A percentile compares a stretch with the other conserved stretches of the same genome.
phyloP scores from a whole-genome alignment of 1,139 yeast species.

The Spathaspora sp. region DNA sequence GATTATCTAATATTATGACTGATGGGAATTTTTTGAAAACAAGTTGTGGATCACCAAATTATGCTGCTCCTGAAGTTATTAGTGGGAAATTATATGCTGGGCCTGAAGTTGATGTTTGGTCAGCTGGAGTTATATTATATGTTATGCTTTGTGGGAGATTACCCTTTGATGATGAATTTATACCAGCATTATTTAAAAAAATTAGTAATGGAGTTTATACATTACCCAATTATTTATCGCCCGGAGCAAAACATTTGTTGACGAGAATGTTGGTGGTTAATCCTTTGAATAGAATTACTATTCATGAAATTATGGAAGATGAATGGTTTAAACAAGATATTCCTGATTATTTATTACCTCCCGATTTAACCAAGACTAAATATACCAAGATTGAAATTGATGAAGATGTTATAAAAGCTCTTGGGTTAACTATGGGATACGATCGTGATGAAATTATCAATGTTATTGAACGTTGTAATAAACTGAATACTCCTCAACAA shows the following conservation, averaged over 20 bases:
- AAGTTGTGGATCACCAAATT: conserved; percentile 95
- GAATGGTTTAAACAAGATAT: conserved; percentile 90
- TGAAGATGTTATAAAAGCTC: conserved; percentile 75
- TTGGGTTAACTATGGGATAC: conserved; percentile 89
- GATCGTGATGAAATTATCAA: conserved; percentile 83
- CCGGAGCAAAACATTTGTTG: conserved; percentile 83
- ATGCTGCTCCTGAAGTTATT: conserved; percentile 98
- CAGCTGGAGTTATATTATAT: conserved; percentile 92
- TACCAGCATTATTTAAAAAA: conserved; percentile 93
- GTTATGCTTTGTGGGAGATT: conserved; percentile 97
- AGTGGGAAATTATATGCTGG: conserved; percentile 97
- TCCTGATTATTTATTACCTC: conserved; percentile 80
- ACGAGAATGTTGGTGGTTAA: conserved; percentile 95
- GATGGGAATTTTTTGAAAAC: conserved; percentile 97
- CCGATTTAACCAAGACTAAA: conserved; percentile 48
- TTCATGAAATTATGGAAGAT: conserved; percentile 91
- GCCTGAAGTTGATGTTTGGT: conserved; percentile 99
- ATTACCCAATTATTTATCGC: conserved; percentile 82
- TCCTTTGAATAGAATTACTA: conserved; percentile 93
- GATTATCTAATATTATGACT: conserved; percentile 94
- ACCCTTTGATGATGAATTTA: conserved; percentile 97
- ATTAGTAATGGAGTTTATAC: conserved; percentile 95
- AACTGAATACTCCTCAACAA: conserved; percentile 36
- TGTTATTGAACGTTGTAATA: conserved; percentile 54
- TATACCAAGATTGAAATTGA: conserved; percentile 56